A percentile compares a stretch with the other conserved stretches of the same genome.
Conservation (phyloP, 805 yeast species). For the Starmerella cellae region DNA sequence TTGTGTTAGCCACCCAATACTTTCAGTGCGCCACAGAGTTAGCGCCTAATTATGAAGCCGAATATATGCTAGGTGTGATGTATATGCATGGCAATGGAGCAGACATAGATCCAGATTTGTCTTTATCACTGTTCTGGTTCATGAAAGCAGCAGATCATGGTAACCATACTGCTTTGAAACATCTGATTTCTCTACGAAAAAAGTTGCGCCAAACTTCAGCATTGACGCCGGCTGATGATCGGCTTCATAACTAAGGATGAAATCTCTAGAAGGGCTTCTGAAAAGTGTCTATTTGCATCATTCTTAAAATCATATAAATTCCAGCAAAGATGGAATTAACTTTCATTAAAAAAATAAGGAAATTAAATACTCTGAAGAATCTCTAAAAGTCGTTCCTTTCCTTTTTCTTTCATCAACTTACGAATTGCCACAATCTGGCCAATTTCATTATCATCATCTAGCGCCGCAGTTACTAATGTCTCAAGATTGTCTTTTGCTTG, state of each 20-base stretch:
- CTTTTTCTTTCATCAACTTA: conserved; percentile 52
- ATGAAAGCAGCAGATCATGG: conserved; percentile 10
- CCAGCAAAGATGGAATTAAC: neutral
- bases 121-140: conserved; percentile 9
- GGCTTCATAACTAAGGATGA: no score
- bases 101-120: conserved; percentile 1
- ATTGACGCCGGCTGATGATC: no score
- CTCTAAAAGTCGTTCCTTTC: conserved; percentile 47
- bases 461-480: conserved; percentile 25
- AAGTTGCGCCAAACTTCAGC: no score
- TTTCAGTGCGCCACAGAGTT: conserved; percentile 9
- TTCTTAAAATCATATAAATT: neutral
- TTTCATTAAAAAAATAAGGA: neutral
- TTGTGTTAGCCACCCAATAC: conserved; percentile 2
- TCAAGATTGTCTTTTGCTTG: conserved; percentile 21
- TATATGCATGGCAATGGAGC: conserved; percentile 5
- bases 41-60: conserved; percentile 12
- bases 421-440: conserved; percentile 38
- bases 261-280: neutral
- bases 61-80: conserved; percentile 10
- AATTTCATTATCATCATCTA: conserved; percentile 33
- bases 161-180: conserved; percentile 6
- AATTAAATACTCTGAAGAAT: conserved; percentile 32
- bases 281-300: neutral
- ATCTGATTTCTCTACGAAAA: neutral